Evolutionary conservation across 768 basidiomycete genomes (phyloP), one percentile per base, ranked within the genome.

Genomic region (Naganishia randhawae): DNA sequence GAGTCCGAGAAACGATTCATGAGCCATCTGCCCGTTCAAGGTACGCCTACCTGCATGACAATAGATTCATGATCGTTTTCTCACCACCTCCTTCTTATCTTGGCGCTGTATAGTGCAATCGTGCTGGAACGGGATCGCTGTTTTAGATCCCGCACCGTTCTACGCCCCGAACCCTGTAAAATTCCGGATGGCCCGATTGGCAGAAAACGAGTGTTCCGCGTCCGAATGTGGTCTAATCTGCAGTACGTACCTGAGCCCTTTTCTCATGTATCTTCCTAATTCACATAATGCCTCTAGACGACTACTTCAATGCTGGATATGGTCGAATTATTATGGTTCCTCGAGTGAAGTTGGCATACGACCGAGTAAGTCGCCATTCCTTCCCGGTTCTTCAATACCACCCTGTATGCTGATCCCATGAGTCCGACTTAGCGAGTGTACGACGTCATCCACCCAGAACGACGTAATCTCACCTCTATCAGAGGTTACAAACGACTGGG

Each of bases 241-340:
- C 83, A 99, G 78, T 75, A 66, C 69, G 75, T 48, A 22, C n/a
- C 42, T 4, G 1, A 11, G n/a, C 19, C 19, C 5, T 31, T 17
- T 27, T 62, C 54, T 69, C 39, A 66, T 33, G 7, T 5, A 4
- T 25, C 25, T 42, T 25, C 63, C 22, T 50, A 19, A 13, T 65
- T 52, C 19, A 3, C 6, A 29, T 52, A 14, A 63, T 42, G 14
- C 45, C 45, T 22, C 13, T 45, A 79, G 78, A 98, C 80, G 95
- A 98, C 81, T 98, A 97, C 78, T 97, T 93, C 92, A 86, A 89
- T 71, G 87, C 91, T 0, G 95, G 96, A 0, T 98, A 93, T 77
- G 96, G 96, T 3, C 83, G 96, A 65, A 95, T 99, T 72, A 85
- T 99, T 82, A 99, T 97, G 94, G 92, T 97, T 0, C 93, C 95